phyloP scores from a whole-genome alignment of 2,329 filamentous ascomycete genomes.

The Cadophora luteo-olivacea region DNA sequence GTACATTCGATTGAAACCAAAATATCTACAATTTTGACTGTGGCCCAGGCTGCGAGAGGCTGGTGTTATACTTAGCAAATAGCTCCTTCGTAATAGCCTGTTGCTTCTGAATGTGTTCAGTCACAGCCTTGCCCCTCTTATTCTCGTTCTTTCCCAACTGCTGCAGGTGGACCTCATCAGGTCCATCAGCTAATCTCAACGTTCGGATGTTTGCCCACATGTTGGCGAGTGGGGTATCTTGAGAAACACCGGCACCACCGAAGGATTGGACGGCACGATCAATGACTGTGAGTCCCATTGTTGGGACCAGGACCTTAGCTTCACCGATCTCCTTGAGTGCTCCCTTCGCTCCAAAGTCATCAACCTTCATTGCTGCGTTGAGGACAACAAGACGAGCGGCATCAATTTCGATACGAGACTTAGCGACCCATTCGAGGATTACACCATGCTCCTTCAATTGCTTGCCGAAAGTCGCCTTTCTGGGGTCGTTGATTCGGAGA shows the following conservation, averaged over 20 bases:
- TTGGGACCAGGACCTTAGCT: slow-evolving; percentile 90
- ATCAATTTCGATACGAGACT: slow-evolving; percentile 92
- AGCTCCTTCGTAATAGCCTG: slow-evolving; percentile 69
- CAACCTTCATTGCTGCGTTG: slow-evolving; percentile 95
- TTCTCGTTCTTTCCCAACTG: slow-evolving; percentile 86
- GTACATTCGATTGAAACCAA: slow-evolving; percentile 13
- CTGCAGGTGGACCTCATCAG: slow-evolving; percentile 91
- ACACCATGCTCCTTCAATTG: slow-evolving; percentile 87
- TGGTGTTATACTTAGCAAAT: slow-evolving; percentile 63
- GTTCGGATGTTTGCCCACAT: slow-evolving; percentile 86
- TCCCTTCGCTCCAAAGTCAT: slow-evolving; percentile 85
- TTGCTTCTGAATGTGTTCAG: slow-evolving; percentile 69
- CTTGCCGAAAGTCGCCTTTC: slow-evolving; percentile 91
- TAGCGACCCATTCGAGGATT: slow-evolving; percentile 93
- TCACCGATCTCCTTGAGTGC: slow-evolving; percentile 93
- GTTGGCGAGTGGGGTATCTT: slow-evolving; percentile 89
- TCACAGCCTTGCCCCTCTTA: slow-evolving; percentile 66
- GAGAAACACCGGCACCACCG: slow-evolving; percentile 87
- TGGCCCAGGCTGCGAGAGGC: slow-evolving; percentile 43
- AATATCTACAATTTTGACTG: slow-evolving; percentile 44
- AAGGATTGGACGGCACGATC: slow-evolving; percentile 94
- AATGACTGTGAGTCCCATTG: slow-evolving; percentile 83
- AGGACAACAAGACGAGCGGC: slow-evolving; percentile 87
- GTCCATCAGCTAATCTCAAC: slow-evolving; percentile 86
- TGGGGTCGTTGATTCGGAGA: slow-evolving; percentile 89